Evolutionary conservation across 73 alveolate species (phyloP), one percentile per base, ranked within the genome.

Genomic region (Paramecium biaurelia): DNA sequence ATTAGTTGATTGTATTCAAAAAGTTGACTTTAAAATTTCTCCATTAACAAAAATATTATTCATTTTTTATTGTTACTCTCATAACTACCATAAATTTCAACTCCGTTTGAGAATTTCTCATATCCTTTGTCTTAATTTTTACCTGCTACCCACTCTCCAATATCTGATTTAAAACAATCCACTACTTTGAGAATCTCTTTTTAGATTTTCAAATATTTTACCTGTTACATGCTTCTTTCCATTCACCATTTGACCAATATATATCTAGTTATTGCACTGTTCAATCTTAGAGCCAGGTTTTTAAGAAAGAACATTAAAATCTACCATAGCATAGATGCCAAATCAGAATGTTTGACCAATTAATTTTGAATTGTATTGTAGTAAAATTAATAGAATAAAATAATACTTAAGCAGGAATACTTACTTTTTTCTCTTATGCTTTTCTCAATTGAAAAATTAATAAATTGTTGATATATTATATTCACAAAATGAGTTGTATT

Each of bases 21-120:
- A n/a, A n/a, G n/a, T n/a, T n/a, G n/a, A n/a, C n/a, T n/a, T n/a
- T n/a, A n/a, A 89, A 4, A 14, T 8, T 38, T 89, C 88, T 18
- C 94, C 93, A 41, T 89, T 89, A 63, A 15, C 92, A 89, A n/a
- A 26, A 41, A 76, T 41, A 89, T 37, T 45, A 68, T 32, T 84
- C 94, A 88, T 88, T 93, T 23, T 37, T 23, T 18, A n/a, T 30
- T 37, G 26, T 56, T 56, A 28, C 20, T 30, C 34, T 9, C 24
- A 72, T 70, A 88, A 15, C 34, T 32, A 28, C 94, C 94, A 32
- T 32, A 49, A 42, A 76, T 76, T 26, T 37, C 41, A 10, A 28
- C 76, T 38, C 92, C 92, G 23, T n/a, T 35, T 49, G 70, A 56
- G 63, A 85, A 88, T 26, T 23, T 58, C n/a, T 35, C 92, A 35